A percentile compares a stretch with the other conserved stretches of the same genome.
phyloP scores from a whole-genome alignment of 2,329 filamentous ascomycete species.

The Blastomyces gilchristii region DNA sequence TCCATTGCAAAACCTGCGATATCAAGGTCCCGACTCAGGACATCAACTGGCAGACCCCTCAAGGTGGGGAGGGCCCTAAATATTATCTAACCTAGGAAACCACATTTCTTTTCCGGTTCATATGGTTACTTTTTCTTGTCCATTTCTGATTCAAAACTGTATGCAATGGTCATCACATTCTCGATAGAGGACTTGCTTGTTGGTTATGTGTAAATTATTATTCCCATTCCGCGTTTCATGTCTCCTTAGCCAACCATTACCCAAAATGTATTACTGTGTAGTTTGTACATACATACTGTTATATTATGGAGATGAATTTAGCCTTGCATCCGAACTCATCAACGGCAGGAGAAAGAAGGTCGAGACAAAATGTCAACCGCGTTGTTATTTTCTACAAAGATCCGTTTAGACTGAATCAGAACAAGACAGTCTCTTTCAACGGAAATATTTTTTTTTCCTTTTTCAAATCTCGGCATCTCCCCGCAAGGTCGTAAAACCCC shows the following conservation, averaged over 20 bases:
- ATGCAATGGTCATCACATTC: neutral
- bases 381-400: neutral
- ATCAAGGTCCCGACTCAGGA: conserved; percentile 96
- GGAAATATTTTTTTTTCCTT: neutral
- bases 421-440: neutral
- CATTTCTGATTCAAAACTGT: neutral
- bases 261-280: neutral
- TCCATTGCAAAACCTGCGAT: conserved; percentile 99
- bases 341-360: neutral
- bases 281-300: neutral
- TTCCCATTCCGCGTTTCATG: conserved; percentile 3
- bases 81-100: conserved; percentile 47
- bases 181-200: neutral
- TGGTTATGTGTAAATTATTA: conserved; percentile 2
- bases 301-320: neutral
- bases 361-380: neutral
- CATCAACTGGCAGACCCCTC: conserved; percentile 93
- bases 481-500: neutral
- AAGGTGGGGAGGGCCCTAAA: conserved; percentile 70
- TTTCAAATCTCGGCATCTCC: neutral
- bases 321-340: neutral
- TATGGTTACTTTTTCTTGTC: neutral
- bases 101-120: conserved; percentile 1
- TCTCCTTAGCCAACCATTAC: neutral
- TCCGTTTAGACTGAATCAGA: neutral